A percentile compares a stretch with the other conserved stretches of the same genome.
Evolutionary conservation across 106 monocot species (phyloP).

Genomic region (Chionographis japonica): DNA sequence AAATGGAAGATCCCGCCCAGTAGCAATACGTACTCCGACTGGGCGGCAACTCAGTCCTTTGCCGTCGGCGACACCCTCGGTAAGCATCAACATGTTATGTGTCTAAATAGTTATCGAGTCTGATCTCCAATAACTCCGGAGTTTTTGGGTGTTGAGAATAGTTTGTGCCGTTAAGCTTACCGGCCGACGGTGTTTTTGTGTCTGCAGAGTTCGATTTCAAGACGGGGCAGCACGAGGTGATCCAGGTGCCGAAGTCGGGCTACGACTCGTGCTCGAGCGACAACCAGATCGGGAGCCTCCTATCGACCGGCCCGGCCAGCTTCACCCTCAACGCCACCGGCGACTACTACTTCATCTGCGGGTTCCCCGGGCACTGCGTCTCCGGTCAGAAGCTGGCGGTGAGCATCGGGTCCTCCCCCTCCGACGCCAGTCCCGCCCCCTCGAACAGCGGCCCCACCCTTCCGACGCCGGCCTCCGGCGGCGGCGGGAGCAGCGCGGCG

Average conservation of each 20-base stretch:
- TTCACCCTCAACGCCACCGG: slow-evolving; percentile 11
- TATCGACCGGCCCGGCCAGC: slow-evolving; percentile 23
- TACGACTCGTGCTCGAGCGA: slow-evolving; percentile 23
- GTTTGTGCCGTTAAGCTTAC: background rate
- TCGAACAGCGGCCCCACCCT: background rate
- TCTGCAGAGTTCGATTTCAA: slow-evolving; percentile 24
- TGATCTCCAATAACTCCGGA: too few species aligned
- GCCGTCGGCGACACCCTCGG: slow-evolving; percentile 26
- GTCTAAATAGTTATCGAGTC: too few species aligned
- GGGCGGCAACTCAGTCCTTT: slow-evolving; percentile 17
- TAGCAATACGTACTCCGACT: slow-evolving; percentile 12
- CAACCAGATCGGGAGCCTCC: slow-evolving; percentile 8
- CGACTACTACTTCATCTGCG: slow-evolving; percentile 34
- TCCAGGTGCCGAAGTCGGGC: slow-evolving; percentile 19
- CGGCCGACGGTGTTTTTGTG: too few species aligned
- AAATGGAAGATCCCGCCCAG: slow-evolving; percentile 13
- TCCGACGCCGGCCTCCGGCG: background rate
- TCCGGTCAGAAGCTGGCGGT: slow-evolving; percentile 28
- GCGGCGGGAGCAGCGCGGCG: too few species aligned
- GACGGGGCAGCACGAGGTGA: slow-evolving; percentile 19
- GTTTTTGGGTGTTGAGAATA: background rate
- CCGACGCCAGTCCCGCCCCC: background rate
- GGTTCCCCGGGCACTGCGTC: slow-evolving; percentile 23
- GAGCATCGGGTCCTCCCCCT: slow-evolving; percentile 3
- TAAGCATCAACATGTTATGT: background rate